A percentile compares a stretch with the other conserved stretches of the same genome.
phyloP scores from a whole-genome alignment of 257 asterid species.

The Henckelia pumila region DNA sequence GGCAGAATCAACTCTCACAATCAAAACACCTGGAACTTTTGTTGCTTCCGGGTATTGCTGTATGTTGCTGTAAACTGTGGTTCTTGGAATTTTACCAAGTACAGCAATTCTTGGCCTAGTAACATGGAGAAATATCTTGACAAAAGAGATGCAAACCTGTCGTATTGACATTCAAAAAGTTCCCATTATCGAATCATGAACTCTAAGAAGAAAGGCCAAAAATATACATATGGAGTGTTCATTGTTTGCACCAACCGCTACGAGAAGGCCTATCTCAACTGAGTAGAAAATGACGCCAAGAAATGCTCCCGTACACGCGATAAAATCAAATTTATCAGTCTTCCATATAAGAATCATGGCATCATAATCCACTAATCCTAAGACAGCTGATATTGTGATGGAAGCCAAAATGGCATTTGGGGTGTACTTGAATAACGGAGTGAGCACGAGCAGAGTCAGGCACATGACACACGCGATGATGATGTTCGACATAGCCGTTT shows the following conservation, averaged over 20 bases:
- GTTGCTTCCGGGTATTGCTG: conserved; percentile 75
- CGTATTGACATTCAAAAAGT: background rate
- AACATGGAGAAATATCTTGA: conserved; percentile 72
- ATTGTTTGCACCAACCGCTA: conserved; percentile 42
- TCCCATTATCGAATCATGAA: background rate
- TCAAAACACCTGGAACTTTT: conserved; percentile 55
- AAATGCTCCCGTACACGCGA: conserved; percentile 84
- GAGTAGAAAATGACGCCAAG: conserved; percentile 59
- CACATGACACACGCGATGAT: conserved; percentile 58
- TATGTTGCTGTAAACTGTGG: conserved; percentile 59
- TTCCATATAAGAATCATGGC: conserved; percentile 63
- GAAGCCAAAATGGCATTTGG: conserved; percentile 72
- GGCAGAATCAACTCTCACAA: conserved; percentile 68
- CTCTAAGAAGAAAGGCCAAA: background rate
- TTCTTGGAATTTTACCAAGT: conserved; percentile 62
- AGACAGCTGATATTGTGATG: conserved; percentile 66
- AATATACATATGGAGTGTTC: background rate
- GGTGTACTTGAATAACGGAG: conserved; percentile 70
- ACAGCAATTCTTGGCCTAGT: conserved; percentile 66
- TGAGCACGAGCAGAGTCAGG: conserved; percentile 49
- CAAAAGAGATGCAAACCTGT: conserved; percentile 64
- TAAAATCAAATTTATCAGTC: conserved; percentile 69
- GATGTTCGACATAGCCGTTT: conserved; percentile 65
- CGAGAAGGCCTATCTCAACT: conserved; percentile 68
- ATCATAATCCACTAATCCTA: conserved; percentile 49